These are phyloP conservation scores for Brasilioporus rufonigricans DNA, from an alignment of 768 basidiomycete species.

Conservation along the genomic window DNA sequence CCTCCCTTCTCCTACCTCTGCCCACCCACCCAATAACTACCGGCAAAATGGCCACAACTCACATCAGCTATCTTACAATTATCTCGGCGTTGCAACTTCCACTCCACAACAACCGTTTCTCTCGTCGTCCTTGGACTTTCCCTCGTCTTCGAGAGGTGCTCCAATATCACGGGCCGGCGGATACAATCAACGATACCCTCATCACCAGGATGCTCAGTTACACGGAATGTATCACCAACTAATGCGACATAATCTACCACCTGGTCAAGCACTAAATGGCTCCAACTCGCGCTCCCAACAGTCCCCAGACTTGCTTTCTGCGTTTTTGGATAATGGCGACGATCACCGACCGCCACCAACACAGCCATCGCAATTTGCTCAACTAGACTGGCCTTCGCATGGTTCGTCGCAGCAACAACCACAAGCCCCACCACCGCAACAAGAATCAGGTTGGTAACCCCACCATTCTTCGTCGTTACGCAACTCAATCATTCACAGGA, in stretches of 20 bases:
- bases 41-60: constrained; percentile 32
- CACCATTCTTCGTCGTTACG: neutral
- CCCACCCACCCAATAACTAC: constrained; percentile 26
- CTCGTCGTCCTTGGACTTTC: constrained; percentile 29
- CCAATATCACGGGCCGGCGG: constrained; percentile 20
- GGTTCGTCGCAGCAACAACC: constrained; percentile 22
- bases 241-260: constrained; percentile 27
- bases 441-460: constrained; percentile 23
- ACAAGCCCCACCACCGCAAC: constrained; percentile 19
- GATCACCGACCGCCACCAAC: constrained; percentile 25
- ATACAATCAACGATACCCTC: constrained; percentile 30
- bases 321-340: constrained; percentile 29
- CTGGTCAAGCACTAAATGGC: constrained; percentile 16
- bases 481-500: constrained; percentile 13
- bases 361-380: constrained; percentile 23
- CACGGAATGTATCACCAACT: constrained; percentile 33
- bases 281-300: constrained; percentile 24
- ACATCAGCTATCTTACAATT: constrained; percentile 24
- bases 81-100: constrained; percentile 17
- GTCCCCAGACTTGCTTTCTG: constrained; percentile 28
- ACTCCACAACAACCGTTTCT: constrained; percentile 24
- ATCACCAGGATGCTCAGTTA: constrained; percentile 30
- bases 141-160: constrained; percentile 28
- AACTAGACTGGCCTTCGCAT: constrained; percentile 36
- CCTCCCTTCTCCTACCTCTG: constrained; percentile 30